Conservation (phyloP, 2,329 filamentous ascomycete genomes). For the Amesomyces nigricolor region DNA sequence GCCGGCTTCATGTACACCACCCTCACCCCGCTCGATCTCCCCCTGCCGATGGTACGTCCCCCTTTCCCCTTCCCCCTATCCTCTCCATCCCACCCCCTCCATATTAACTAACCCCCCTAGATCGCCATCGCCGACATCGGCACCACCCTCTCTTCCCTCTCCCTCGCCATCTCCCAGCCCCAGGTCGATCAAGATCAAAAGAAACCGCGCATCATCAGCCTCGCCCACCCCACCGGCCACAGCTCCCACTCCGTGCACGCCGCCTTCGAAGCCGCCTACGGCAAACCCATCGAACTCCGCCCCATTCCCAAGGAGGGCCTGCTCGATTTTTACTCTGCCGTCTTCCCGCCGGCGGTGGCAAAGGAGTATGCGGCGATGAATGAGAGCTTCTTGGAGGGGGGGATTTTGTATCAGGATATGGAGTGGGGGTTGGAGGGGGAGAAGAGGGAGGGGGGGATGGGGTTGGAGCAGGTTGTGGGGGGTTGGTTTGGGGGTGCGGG, state of each 20-base stretch:
- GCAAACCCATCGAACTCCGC: slow-evolving; percentile 27
- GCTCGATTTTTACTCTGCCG: slow-evolving; percentile 15
- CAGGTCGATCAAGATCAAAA: not conserved
- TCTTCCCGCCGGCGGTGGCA: slow-evolving; percentile 18
- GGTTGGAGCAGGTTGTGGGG: slow-evolving; percentile 18
- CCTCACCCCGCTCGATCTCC: slow-evolving; percentile 31
- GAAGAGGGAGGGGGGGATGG: slow-evolving; percentile 14
- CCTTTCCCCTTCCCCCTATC: not conserved
- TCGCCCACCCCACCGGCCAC: slow-evolving; percentile 30
- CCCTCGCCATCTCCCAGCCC: slow-evolving; percentile 4
- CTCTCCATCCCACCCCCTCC: not conserved
- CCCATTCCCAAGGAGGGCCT: slow-evolving; percentile 18
- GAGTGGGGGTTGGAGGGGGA: slow-evolving; percentile 11
- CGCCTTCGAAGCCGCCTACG: slow-evolving; percentile 28
- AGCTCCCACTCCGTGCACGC: slow-evolving; percentile 29
- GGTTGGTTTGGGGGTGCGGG: no score
- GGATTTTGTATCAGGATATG: slow-evolving; percentile 18
- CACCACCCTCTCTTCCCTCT: slow-evolving; percentile 14
- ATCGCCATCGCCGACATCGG: slow-evolving; percentile 27
- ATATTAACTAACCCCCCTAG: slow-evolving; percentile 24
- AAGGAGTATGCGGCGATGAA: slow-evolving; percentile 22
- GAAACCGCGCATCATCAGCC: slow-evolving; percentile 29
- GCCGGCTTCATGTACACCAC: slow-evolving; percentile 33
- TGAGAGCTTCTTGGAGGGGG: slow-evolving; percentile 18
- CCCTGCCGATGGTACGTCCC: slow-evolving; percentile 29